Conservation (phyloP, 306 rosid species). For the Rosa persica region DNA sequence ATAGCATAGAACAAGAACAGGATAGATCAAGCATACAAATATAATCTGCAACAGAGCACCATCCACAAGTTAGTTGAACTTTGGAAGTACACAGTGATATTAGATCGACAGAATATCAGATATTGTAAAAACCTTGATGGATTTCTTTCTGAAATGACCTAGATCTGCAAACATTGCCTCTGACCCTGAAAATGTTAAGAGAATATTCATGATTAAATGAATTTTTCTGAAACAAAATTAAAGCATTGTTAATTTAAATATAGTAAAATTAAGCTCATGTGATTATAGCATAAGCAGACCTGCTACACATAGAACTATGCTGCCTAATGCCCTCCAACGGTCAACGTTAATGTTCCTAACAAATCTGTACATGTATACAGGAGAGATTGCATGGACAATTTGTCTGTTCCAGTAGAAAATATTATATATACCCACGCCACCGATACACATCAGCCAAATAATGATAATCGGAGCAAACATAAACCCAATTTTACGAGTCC, state of each 20-base stretch:
- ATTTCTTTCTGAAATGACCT: constrained; percentile 80
- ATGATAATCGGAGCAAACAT: constrained; percentile 76
- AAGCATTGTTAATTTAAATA: background rate
- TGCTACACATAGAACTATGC: constrained; percentile 62
- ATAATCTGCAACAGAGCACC: constrained; percentile 52
- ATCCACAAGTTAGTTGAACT: constrained; percentile 24
- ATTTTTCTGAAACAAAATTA: background rate
- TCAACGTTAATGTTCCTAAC: constrained; percentile 27
- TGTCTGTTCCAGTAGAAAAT: constrained; percentile 50
- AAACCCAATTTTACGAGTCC: constrained; percentile 70
- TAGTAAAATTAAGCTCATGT: constrained; percentile 4
- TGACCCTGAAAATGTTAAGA: constrained; percentile 49
- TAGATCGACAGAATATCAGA: constrained; percentile 11
- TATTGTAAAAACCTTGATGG: constrained; percentile 54
- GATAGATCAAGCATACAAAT: constrained; percentile 73
- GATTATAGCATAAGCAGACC: constrained; percentile 33
- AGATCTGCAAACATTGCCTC: constrained; percentile 79
- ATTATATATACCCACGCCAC: constrained; percentile 57
- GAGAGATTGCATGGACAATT: constrained; percentile 55
- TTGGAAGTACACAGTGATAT: background rate
- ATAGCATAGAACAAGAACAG: constrained; percentile 66
- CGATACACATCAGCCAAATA: constrained; percentile 58
- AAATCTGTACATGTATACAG: constrained; percentile 59
- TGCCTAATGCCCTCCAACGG: constrained; percentile 70
- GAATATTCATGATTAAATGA: constrained; percentile 15